Evolutionary conservation across 1,284 basidiomycete genomes (phyloP).

Genomic region (Melampsora americana): DNA sequence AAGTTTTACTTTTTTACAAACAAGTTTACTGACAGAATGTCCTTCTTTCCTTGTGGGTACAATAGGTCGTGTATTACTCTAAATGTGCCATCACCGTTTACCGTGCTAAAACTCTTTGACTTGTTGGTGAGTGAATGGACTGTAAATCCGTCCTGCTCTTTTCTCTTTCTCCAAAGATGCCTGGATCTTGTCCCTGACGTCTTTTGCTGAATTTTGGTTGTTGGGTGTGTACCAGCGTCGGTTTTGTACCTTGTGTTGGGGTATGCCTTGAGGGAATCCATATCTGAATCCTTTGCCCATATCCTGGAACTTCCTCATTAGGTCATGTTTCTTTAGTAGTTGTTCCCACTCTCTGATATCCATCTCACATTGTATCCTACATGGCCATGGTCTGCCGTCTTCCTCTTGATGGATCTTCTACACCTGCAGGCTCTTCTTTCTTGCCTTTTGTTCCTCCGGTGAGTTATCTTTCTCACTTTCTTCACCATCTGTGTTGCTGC

Average conservation of each 20-base stretch:
- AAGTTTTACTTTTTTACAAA: background rate
- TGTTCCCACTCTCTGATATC: too few relatives aligned
- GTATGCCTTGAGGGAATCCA: background rate
- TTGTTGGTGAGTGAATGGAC: constrained; percentile 2
- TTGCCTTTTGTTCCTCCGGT: too few relatives aligned
- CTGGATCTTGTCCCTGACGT: background rate
- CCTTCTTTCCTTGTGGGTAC: background rate
- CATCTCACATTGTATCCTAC: too few relatives aligned
- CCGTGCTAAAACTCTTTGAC: background rate
- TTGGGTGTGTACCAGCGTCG: background rate
- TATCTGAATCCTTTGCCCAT: too few relatives aligned
- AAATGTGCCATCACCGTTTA: background rate
- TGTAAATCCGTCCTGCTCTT: background rate
- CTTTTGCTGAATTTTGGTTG: background rate
- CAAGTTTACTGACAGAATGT: background rate
- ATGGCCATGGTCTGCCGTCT: too few relatives aligned
- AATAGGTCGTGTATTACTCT: constrained; percentile 6
- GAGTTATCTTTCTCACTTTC: too few relatives aligned
- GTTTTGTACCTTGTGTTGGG: background rate
- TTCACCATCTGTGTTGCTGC: too few relatives aligned
- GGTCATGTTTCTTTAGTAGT: too few relatives aligned
- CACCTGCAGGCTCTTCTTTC: too few relatives aligned
- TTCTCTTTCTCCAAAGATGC: background rate
- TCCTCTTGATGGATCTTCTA: too few relatives aligned
- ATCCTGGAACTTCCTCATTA: too few relatives aligned